phyloP scores from a whole-genome alignment of 768 basidiomycete species.

The Xerocomellus chrysenteron region DNA sequence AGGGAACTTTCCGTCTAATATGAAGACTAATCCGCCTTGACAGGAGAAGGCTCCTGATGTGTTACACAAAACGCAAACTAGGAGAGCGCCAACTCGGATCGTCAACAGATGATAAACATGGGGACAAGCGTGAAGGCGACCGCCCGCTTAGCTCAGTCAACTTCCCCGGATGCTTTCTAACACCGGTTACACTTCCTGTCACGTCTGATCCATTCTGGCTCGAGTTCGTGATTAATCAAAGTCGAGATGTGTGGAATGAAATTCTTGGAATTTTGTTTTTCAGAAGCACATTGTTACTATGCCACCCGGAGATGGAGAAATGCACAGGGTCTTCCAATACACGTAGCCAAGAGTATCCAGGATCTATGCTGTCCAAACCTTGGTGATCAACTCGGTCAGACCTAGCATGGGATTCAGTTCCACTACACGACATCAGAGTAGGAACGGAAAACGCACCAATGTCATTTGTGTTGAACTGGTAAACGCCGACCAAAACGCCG shows the following conservation, averaged over 20 bases:
- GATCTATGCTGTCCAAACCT: constrained; percentile 74
- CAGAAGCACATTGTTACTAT: not conserved
- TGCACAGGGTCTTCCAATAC: not conserved
- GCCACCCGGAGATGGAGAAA: not conserved
- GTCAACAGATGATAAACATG: too few relatives aligned
- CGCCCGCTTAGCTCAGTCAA: constrained; percentile 12
- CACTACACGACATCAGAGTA: constrained; percentile 1
- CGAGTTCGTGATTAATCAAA: not conserved
- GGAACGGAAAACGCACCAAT: constrained; percentile 62
- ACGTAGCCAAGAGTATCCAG: not conserved
- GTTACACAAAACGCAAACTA: not conserved
- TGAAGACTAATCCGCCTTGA: not conserved
- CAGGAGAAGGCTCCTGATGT: not conserved
- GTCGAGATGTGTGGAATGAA: not conserved
- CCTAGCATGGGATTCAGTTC: constrained; percentile 44
- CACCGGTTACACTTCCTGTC: too few relatives aligned
- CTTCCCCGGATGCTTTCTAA: too few relatives aligned
- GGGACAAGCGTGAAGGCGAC: too few relatives aligned
- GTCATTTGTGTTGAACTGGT: constrained; percentile 98
- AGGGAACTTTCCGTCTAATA: not conserved
- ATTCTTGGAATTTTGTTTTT: not conserved
- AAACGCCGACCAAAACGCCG: constrained; percentile 84
- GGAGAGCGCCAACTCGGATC: not conserved
- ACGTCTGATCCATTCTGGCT: too few relatives aligned
- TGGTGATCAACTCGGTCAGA: constrained; percentile 79